phyloP scores from a whole-genome alignment of 306 rosid species.

The Prunus armeniaca region DNA sequence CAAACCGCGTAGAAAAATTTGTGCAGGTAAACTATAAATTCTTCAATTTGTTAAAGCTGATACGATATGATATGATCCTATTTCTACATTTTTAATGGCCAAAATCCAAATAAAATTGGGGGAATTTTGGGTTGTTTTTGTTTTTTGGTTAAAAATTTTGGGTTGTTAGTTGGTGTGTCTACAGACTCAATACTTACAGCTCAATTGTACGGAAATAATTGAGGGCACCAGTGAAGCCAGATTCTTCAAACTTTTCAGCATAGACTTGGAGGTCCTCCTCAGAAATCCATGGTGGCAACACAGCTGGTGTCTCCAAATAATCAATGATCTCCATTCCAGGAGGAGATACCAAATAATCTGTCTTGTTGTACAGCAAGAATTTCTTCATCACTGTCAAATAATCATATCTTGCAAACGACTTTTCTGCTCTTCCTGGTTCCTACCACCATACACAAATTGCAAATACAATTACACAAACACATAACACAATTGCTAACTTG shows the following conservation, averaged over 20 bases:
- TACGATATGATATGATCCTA: not conserved
- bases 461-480: not conserved
- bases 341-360: conserved; percentile 38
- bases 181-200: conserved; percentile 34
- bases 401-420: conserved; percentile 72
- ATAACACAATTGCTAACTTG: not conserved
- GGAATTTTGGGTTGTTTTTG: not conserved
- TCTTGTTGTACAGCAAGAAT: conserved; percentile 34
- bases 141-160: too few species aligned
- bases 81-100: not conserved
- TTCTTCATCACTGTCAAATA: conserved; percentile 71
- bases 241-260: conserved; percentile 67
- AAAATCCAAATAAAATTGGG: not conserved
- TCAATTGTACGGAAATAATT: conserved; percentile 67
- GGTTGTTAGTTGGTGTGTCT: not conserved
- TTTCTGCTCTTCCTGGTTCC: conserved; percentile 80
- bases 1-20: not conserved
- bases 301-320: conserved; percentile 59
- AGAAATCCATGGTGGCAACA: conserved; percentile 62
- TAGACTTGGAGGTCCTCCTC: conserved; percentile 62
- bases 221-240: conserved; percentile 77
- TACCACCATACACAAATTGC: conserved; percentile 16
- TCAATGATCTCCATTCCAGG: conserved; percentile 65
- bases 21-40: not conserved
- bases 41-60: too few species aligned